phyloP scores from a whole-genome alignment of 2,329 filamentous ascomycete species.

The Botrytis byssoidea region DNA sequence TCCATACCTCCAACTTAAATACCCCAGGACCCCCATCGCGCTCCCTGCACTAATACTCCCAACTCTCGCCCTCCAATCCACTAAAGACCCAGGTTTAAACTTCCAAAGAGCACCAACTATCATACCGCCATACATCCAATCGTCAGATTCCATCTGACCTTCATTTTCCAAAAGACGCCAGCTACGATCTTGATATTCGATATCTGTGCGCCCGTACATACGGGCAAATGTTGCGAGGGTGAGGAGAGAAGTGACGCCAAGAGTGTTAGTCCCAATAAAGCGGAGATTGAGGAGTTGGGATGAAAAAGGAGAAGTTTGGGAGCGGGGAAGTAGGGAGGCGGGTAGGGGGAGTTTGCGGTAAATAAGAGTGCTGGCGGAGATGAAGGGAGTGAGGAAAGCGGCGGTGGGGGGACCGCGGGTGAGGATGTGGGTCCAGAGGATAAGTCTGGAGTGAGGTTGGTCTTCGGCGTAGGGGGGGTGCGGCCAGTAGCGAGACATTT shows the following conservation, averaged over 20 bases:
- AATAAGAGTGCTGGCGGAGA: conserved; percentile 38
- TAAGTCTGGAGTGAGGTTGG: conserved; percentile 53
- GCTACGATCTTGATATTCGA: conserved; percentile 64
- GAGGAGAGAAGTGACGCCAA: conserved; percentile 47
- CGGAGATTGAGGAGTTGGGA: conserved; percentile 43
- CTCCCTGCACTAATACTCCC: conserved; percentile 51
- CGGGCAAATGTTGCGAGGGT: conserved; percentile 45
- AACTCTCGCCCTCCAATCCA: conserved; percentile 44
- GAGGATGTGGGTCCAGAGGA: conserved; percentile 60
- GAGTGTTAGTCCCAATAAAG: conserved; percentile 46
- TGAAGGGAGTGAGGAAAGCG: conserved; percentile 47
- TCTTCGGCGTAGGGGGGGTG: conserved; percentile 61
- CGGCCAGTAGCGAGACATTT: conserved; percentile 53
- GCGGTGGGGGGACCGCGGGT: conserved; percentile 55
- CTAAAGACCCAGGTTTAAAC: conserved; percentile 31
- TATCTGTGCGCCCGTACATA: conserved; percentile 56
- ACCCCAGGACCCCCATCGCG: conserved; percentile 49
- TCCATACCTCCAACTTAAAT: conserved; percentile 51
- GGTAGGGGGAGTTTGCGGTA: not conserved
- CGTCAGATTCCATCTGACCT: conserved; percentile 57
- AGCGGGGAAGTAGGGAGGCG: conserved; percentile 17
- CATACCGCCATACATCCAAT: conserved; percentile 51
- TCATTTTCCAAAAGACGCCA: conserved; percentile 62
- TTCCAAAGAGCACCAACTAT: conserved; percentile 34
- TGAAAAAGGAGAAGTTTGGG: conserved; percentile 30